These are phyloP conservation scores for Linderina pennispora DNA, from an alignment of 192 early-diverging fungal species.

Conservation along the genomic window DNA sequence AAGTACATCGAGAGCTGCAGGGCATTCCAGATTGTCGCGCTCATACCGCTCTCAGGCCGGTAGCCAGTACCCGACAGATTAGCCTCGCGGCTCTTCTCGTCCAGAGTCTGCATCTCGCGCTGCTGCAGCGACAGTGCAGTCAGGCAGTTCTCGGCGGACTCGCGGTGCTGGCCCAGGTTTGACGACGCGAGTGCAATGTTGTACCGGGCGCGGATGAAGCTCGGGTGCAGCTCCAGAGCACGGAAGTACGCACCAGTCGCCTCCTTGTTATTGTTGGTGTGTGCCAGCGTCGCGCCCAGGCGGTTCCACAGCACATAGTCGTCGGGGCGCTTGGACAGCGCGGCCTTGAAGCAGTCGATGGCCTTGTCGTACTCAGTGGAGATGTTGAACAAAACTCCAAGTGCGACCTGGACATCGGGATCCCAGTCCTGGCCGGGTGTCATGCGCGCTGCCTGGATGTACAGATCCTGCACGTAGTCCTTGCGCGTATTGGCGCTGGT, in stretches of 20 bases:
- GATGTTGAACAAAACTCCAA: constrained; percentile 94
- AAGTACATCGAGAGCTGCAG: constrained; percentile 68
- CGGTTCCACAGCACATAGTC: constrained; percentile 97
- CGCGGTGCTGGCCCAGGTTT: constrained; percentile 78
- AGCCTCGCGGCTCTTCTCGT: constrained; percentile 22
- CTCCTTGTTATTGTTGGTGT: constrained; percentile 62
- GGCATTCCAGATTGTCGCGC: constrained; percentile 77
- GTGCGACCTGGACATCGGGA: constrained; percentile 85
- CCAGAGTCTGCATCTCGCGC: constrained; percentile 46
- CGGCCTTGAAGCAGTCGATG: constrained; percentile 93
- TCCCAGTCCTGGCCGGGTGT: constrained; percentile 56
- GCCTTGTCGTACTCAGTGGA: constrained; percentile 93
- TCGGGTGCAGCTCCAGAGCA: constrained; percentile 91
- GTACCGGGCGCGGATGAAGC: constrained; percentile 92
- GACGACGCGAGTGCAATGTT: constrained; percentile 92
- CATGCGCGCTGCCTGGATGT: constrained; percentile 73
- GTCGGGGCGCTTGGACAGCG: constrained; percentile 74
- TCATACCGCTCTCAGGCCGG: constrained; percentile 50
- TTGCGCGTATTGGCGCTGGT: constrained; percentile 49
- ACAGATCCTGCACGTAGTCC: constrained; percentile 64
- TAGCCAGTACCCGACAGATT: constrained; percentile 10
- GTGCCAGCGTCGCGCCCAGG: constrained; percentile 93
- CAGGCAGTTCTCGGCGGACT: constrained; percentile 90
- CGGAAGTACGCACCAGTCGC: constrained; percentile 93
- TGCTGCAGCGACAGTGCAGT: constrained; percentile 81